Conservation (phyloP, 108 stramenopile genomes). For the Pseudonitzschia multiseries region DNA sequence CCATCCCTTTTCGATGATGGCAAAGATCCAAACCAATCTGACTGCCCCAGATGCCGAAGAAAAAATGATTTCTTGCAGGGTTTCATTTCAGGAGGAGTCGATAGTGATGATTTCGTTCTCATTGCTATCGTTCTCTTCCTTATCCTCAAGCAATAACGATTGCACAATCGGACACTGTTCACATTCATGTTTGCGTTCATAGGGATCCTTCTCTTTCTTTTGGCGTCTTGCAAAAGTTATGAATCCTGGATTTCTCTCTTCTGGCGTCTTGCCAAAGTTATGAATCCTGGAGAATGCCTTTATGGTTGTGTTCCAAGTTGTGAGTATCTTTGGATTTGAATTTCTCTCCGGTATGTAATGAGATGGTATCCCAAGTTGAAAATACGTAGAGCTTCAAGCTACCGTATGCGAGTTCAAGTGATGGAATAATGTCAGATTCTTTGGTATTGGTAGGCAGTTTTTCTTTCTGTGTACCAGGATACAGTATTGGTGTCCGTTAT, state of each 20-base stretch:
- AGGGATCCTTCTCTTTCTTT: background rate
- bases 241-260: no score
- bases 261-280: no score
- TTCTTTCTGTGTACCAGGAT: no score
- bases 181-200: background rate
- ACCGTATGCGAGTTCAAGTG: no score
- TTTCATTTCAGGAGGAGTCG: background rate
- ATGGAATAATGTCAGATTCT: no score
- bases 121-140: background rate
- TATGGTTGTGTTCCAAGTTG: no score
- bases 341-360: no score
- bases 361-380: no score
- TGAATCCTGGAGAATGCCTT: no score
- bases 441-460: background rate
- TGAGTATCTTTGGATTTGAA: no score
- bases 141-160: background rate
- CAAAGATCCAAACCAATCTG: background rate
- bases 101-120: background rate
- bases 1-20: background rate
- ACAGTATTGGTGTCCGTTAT: no score
- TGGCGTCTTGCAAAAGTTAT: background rate
- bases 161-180: background rate
- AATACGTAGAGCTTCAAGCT: no score
- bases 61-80: background rate
- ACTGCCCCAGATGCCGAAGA: background rate